phyloP scores from a whole-genome alignment of 305 asterid genomes.

The Solanum hybrid region DNA sequence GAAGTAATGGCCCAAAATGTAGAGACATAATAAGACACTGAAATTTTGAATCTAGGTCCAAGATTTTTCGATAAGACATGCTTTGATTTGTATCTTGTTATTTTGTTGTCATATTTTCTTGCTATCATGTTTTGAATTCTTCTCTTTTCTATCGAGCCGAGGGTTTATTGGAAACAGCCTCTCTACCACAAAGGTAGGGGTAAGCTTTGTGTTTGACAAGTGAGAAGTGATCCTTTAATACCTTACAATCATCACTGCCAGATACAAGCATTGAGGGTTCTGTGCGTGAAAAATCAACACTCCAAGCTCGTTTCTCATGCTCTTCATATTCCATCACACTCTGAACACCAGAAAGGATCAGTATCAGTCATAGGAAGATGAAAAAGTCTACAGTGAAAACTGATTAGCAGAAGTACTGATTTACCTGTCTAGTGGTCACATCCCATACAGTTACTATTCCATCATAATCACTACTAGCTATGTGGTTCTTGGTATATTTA shows the following conservation, averaged over 20 bases:
- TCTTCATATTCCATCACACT: slow-evolving; percentile 79
- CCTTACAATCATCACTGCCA: slow-evolving; percentile 89
- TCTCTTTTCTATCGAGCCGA: not conserved
- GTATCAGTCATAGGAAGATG: not conserved
- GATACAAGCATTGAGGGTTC: slow-evolving; percentile 80
- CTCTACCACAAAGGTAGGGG: not conserved
- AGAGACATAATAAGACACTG: not conserved
- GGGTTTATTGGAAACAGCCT: not conserved
- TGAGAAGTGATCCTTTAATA: slow-evolving; percentile 13
- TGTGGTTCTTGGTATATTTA: slow-evolving; percentile 61
- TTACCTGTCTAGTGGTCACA: slow-evolving; percentile 85
- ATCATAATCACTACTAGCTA: slow-evolving; percentile 91
- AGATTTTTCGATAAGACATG: not conserved
- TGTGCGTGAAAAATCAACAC: slow-evolving; percentile 65
- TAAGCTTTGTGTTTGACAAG: slow-evolving; percentile 5
- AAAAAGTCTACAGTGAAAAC: not conserved
- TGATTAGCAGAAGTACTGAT: slow-evolving; percentile 13
- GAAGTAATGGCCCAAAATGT: not conserved
- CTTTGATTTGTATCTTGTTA: not conserved
- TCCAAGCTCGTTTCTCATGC: slow-evolving; percentile 81
- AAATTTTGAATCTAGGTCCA: not conserved
- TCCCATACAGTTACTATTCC: slow-evolving; percentile 96
- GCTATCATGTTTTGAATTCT: not conserved
- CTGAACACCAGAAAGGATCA: slow-evolving; percentile 17
- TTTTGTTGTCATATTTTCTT: not conserved